phyloP scores from a whole-genome alignment of 73 alveolate species.

The Chromera velia region DNA sequence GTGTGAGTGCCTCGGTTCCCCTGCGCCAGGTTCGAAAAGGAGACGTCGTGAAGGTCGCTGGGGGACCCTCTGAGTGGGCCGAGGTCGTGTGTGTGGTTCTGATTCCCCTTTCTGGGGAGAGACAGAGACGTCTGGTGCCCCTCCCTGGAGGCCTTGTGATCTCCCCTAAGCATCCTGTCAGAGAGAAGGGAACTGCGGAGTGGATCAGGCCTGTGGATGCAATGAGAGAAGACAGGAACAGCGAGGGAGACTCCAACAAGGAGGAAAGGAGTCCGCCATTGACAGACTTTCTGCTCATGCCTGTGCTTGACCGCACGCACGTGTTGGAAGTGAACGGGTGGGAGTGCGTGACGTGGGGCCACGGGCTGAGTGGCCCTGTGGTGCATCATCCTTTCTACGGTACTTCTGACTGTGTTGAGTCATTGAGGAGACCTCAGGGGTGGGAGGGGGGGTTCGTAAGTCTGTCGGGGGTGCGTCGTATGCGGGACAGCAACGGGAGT shows the following conservation, averaged over 20 bases:
- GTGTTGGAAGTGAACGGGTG: background rate
- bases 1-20: background rate
- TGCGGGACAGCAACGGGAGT: no score
- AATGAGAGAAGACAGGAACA: no score
- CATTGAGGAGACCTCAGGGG: no score
- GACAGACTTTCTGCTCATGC: background rate
- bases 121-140: background rate
- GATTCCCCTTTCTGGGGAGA: background rate
- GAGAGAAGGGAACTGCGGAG: background rate
- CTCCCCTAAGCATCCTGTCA: background rate
- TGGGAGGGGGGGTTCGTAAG: no score
- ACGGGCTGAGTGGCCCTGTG: background rate
- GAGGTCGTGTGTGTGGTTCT: background rate
- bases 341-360: constrained; percentile 4
- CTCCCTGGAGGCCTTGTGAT: no score
- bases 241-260: no score
- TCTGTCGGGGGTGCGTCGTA: no score
- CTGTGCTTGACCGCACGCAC: background rate
- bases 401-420: no score
- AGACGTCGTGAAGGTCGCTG: background rate
- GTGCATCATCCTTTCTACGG: background rate
- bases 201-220: background rate
- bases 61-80: background rate
- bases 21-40: background rate
- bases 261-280: background rate